Base-by-base conservation (phyloP, 2,329 filamentous ascomycete genomes). In the Fusarium equiseti region DNA sequence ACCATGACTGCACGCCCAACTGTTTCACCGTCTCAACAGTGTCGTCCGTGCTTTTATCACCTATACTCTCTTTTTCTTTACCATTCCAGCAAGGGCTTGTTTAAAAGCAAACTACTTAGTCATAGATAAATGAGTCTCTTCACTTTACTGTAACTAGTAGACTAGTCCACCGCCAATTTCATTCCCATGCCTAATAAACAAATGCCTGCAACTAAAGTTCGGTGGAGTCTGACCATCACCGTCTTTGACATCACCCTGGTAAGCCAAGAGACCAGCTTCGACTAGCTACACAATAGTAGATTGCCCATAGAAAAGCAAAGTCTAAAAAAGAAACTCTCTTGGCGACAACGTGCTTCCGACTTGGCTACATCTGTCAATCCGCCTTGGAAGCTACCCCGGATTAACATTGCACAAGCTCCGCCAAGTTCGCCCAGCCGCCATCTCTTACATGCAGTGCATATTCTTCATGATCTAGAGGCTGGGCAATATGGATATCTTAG, bases 301-400 rank as follows among this genome's bases (percentile, higher is more conserved):
- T 18, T 20, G 53, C 8, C 32, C 32, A 42, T 42, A 27, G 24
- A 10, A 16, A 9, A 16, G 15, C 10, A 49, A 11, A 26, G 8
- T 22, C 32, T 12, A n/a, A 26, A 35, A 29, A 40, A 27, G 46
- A 20, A 42, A 51, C 10, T 50, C 26, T 42, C 62, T 64, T 64
- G 61, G 61, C 49, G 22, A 22, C 18, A 40, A 42, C 20, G 40
- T 42, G 31, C 22, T 29, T 32, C 18, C 18, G 27, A 52, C 61
- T 66, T 66, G 54, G 63, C 61, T 31, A 45, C 63, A 49, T 54
- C 29, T 32, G 42, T 53, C 18, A 40, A 24, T 18, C 18, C 32
- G 50, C n/a, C 50, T 53, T 53, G 35, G 50, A 42, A 42, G 26
- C 54, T 66, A 69, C 66, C 66, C 65, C 65, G 18, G 65, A 68